Percentiles rank a stretch among this genome's conserved stretches.
Conservation (phyloP, 2,329 filamentous ascomycete genomes). For the Rhytidhysteron rufulum region DNA sequence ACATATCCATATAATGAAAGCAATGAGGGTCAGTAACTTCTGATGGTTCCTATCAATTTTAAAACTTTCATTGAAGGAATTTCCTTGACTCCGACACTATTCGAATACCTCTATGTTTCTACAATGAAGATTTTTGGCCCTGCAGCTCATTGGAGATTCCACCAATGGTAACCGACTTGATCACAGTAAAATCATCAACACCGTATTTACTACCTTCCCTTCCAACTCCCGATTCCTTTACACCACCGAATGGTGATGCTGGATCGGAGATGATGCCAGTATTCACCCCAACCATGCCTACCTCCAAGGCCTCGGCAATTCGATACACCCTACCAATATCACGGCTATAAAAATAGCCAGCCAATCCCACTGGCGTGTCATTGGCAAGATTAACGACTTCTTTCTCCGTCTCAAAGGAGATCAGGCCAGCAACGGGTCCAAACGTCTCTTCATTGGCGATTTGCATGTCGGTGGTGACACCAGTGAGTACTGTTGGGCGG, state of each 20-base stretch:
- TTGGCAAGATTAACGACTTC: not conserved
- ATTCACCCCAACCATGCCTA: conserved; percentile 1
- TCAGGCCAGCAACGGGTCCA: conserved; percentile 15
- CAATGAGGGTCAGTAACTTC: too few relatives aligned
- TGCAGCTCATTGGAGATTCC: too few relatives aligned
- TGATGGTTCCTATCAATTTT: too few relatives aligned
- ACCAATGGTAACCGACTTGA: not conserved
- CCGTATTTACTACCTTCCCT: conserved; percentile 3
- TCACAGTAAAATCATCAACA: not conserved
- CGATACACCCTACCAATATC: not conserved
- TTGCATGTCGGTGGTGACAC: conserved; percentile 8
- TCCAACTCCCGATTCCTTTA: conserved; percentile 1
- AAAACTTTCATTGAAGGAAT: too few relatives aligned
- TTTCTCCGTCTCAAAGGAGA: conserved; percentile 3
- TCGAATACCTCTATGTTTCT: too few relatives aligned
- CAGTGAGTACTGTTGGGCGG: conserved; percentile 17
- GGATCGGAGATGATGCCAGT: conserved; percentile 1
- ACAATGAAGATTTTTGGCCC: too few relatives aligned
- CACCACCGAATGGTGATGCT: not conserved
- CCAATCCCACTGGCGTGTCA: not conserved
- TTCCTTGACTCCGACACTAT: too few relatives aligned
- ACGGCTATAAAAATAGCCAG: not conserved
- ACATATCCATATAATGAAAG: too few relatives aligned
- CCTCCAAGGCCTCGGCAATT: not conserved
- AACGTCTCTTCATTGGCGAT: conserved; percentile 16